Base-by-base conservation (phyloP, 2,329 filamentous ascomycete genomes). In the Ophiocordyceps unilateralis region DNA sequence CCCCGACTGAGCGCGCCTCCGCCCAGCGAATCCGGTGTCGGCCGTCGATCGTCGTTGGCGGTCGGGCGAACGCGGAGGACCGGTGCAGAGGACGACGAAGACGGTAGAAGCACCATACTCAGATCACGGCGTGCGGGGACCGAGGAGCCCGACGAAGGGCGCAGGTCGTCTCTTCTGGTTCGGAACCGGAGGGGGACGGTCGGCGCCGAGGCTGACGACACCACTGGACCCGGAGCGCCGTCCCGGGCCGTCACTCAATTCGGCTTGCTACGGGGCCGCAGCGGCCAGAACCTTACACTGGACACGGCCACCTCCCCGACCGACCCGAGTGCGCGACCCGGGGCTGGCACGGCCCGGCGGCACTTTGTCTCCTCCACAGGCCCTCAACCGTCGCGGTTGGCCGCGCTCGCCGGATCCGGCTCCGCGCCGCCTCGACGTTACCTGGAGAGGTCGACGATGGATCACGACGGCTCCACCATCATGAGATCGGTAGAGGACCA, bases 221-320 rank as follows among this genome's bases (percentile, higher is more conserved):
- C 54, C n/a, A 61, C n/a, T n/a, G n/a, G 65, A 26, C 67, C 71
- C 48, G 68, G 71, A n/a, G 65, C 69, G 2, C 73, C 74, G 1
- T 78, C 76, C 4, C 65, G 77, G 21, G 74, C 74, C 4, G 59
- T 64, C 30, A 78, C 74, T 1, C 76, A 81, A 46, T 64, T 69
- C 42, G 67, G 62, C 23, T 52, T 58, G 48, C 46, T 66, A 61
- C 50, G 57, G 37, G 44, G 45, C 32, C 45, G 48, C 4, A 36
- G 32, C n/a, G 45, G 52, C 14, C 52, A 53, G 22, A 57, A 62
- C 37, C 53, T 53, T 23, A 38, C 49, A 1, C 42, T 49, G 11
- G 55, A 68, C 28, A 52, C 59, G 32, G 54, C 58, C 14, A 48
- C 59, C 17, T 54, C 61, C 12, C 57, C 62, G 23, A 52, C 51